Evolutionary conservation across 257 asterid species (phyloP).

Genomic region (Cinchona pubescens): DNA sequence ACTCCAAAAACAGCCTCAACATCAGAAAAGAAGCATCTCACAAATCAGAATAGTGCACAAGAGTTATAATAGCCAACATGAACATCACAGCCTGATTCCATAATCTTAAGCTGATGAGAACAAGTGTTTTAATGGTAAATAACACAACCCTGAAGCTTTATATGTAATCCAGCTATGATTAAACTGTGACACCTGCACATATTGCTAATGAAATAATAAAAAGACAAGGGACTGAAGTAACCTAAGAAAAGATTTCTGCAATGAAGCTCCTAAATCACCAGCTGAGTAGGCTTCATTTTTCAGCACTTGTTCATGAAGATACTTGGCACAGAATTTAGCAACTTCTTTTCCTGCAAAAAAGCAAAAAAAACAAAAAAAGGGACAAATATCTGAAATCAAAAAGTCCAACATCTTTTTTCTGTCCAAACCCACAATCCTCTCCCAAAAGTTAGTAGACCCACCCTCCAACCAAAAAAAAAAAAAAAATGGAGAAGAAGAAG

Average conservation of each 20-base stretch:
- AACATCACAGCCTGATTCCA: constrained; percentile 24
- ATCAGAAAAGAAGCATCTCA: background rate
- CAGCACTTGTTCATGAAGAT: constrained; percentile 82
- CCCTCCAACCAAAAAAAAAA: background rate
- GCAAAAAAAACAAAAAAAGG: background rate
- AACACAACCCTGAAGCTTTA: constrained; percentile 15
- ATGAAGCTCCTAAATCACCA: constrained; percentile 64
- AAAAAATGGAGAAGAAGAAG: too few relatives aligned
- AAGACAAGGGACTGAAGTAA: constrained; percentile 28
- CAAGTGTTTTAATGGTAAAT: constrained; percentile 20
- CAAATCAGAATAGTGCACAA: background rate
- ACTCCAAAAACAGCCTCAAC: background rate
- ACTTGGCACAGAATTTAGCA: constrained; percentile 89
- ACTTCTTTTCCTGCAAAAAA: constrained; percentile 65
- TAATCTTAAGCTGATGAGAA: constrained; percentile 19
- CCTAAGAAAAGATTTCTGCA: constrained; percentile 83
- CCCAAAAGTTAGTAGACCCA: too few relatives aligned
- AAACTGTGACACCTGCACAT: constrained; percentile 14
- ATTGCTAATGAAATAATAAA: constrained; percentile 19
- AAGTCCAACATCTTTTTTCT: background rate
- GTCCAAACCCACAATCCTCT: background rate
- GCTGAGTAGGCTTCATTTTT: constrained; percentile 64
- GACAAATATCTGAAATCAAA: background rate
- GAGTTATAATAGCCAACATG: constrained; percentile 7
- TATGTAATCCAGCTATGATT: constrained; percentile 15